Evolutionary conservation across 2,329 filamentous ascomycete species (phyloP).

Genomic region (Claviceps monticola): DNA sequence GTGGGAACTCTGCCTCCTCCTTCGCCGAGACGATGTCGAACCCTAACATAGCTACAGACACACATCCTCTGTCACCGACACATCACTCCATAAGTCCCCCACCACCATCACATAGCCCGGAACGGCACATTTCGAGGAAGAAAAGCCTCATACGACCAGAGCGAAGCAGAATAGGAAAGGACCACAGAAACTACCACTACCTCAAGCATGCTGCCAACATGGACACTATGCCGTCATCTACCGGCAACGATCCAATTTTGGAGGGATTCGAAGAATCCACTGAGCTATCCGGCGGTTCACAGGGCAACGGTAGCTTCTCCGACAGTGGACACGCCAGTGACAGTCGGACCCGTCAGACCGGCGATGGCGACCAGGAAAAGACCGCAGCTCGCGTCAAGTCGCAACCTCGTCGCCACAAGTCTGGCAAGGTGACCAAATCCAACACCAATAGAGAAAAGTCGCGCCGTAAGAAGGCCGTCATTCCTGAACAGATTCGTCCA

Average conservation of each 20-base stretch:
- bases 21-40: slow-evolving; percentile 43
- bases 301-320: slow-evolving; percentile 31
- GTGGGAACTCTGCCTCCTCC: slow-evolving; percentile 43
- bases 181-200: slow-evolving; percentile 93
- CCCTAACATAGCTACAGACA: slow-evolving; percentile 43
- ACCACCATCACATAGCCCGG: slow-evolving; percentile 11
- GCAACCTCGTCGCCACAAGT: slow-evolving; percentile 29
- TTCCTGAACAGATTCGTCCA: slow-evolving; percentile 54
- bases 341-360: slow-evolving; percentile 20
- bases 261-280: slow-evolving; percentile 62
- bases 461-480: slow-evolving; percentile 32
- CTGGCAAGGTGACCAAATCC: slow-evolving; percentile 43
- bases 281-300: slow-evolving; percentile 33
- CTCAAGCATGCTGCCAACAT: slow-evolving; percentile 89
- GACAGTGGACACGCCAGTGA: slow-evolving; percentile 28
- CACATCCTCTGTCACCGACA: slow-evolving; percentile 37
- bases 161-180: slow-evolving; percentile 67
- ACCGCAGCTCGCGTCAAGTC: slow-evolving; percentile 13
- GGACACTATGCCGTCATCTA: slow-evolving; percentile 78
- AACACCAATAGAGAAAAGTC: slow-evolving; percentile 31
- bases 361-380: slow-evolving; percentile 21
- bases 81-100: slow-evolving; percentile 17
- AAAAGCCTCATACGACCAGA: slow-evolving; percentile 83
- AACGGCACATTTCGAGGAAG: slow-evolving; percentile 48
- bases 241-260: slow-evolving; percentile 76